These are phyloP conservation scores for Thraustochytrium sp. DNA, from an alignment of 352 stramenopile species.

Conservation along the genomic window DNA sequence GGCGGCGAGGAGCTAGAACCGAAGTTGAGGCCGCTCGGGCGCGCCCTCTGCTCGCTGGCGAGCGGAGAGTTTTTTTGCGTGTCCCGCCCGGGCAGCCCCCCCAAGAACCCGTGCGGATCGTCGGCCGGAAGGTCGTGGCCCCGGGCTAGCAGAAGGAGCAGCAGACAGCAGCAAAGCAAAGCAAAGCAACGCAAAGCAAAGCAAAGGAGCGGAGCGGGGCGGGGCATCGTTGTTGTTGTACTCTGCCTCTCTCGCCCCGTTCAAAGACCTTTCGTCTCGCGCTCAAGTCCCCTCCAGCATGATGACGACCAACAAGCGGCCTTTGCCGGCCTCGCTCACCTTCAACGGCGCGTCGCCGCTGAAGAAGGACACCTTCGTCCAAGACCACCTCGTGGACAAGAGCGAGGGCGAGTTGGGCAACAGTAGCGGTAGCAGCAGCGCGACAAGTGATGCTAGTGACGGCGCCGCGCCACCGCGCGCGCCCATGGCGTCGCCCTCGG, in stretches of 20 bases:
- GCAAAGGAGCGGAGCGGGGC: background rate
- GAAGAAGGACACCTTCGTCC: conserved; percentile 26
- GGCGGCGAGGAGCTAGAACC: too few relatives aligned
- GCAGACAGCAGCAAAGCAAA: conserved; percentile 8
- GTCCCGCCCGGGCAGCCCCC: too few relatives aligned
- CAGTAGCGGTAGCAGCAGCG: background rate
- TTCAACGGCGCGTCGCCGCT: conserved; percentile 19
- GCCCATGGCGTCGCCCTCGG: too few relatives aligned
- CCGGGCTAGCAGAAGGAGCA: too few relatives aligned
- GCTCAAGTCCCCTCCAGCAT: background rate
- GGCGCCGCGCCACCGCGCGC: too few relatives aligned
- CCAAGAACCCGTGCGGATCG: too few relatives aligned
- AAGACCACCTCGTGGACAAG: conserved; percentile 4
- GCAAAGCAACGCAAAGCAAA: conserved; percentile 18
- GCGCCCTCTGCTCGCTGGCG: too few relatives aligned
- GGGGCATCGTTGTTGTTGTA: background rate
- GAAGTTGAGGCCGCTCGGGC: too few relatives aligned
- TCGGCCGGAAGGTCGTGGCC: too few relatives aligned
- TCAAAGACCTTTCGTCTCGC: background rate
- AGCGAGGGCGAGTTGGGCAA: too few relatives aligned
- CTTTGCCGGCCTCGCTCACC: conserved; percentile 26
- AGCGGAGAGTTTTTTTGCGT: too few relatives aligned
- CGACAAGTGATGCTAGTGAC: too few relatives aligned
- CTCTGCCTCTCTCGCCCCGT: background rate
- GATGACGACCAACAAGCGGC: conserved; percentile 27